These are phyloP conservation scores for Plantago lanceolata DNA, from an alignment of 305 asterid species.

Conservation along the genomic window DNA sequence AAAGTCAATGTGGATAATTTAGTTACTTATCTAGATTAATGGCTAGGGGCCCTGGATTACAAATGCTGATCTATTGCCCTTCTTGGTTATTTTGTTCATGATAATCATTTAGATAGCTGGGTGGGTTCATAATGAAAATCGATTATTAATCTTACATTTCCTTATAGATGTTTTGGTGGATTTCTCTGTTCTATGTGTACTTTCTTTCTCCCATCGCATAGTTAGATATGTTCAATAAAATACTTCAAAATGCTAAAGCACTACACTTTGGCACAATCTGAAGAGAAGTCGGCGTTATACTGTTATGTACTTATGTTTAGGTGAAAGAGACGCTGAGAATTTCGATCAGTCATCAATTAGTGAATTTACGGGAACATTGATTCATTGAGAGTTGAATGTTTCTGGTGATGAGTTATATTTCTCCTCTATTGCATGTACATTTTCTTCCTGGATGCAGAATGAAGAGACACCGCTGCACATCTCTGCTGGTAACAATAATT, in stretches of 20 bases:
- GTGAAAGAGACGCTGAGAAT: not conserved
- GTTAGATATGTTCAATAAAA: not conserved
- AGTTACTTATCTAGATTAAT: not conserved
- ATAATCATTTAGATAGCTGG: not conserved
- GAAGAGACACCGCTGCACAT: slow-evolving; percentile 43
- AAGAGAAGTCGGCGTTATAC: not conserved
- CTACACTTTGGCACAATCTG: not conserved
- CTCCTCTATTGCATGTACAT: not conserved
- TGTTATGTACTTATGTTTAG: not conserved
- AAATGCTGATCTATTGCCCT: not conserved
- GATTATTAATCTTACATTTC: not conserved
- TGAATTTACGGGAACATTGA: not conserved
- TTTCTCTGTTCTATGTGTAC: not conserved
- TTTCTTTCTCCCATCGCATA: not conserved
- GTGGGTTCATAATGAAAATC: not conserved
- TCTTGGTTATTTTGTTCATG: not conserved
- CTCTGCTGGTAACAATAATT: slow-evolving; percentile 32
- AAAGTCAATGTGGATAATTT: slow-evolving; percentile 6
- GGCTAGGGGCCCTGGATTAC: not conserved
- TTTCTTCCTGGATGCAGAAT: slow-evolving; percentile 28
- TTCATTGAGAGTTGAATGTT: not conserved
- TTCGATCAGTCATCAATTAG: not conserved
- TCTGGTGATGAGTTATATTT: not conserved
- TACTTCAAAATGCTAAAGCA: too few species aligned
- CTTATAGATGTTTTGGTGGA: not conserved